Evolutionary conservation across 352 stramenopile species (phyloP), one percentile per base, ranked within the genome.

Genomic region (Thalassiosira mediterranea): DNA sequence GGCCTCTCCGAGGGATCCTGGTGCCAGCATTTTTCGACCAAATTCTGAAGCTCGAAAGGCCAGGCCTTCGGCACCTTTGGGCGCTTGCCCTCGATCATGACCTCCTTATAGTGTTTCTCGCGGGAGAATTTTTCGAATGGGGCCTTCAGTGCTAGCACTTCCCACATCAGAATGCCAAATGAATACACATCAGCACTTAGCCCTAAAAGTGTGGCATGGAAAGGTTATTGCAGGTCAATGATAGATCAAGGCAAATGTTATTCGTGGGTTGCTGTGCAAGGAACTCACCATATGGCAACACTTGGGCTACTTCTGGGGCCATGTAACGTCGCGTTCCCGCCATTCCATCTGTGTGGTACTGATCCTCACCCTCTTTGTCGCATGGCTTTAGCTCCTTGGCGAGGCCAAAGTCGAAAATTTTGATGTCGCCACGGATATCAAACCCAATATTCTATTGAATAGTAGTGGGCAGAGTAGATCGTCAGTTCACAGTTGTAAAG

Each of bases 241-340:
- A n/a, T n/a, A n/a, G n/a, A n/a, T n/a, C n/a, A n/a, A n/a, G n/a
- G n/a, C n/a, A n/a, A n/a, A n/a, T n/a, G n/a, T n/a, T n/a, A n/a
- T n/a, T n/a, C n/a, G n/a, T n/a, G n/a, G n/a, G n/a, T n/a, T n/a
- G n/a, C n/a, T n/a, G n/a, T n/a, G n/a, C n/a, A n/a, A n/a, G n/a
- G n/a, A 28, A 62, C 49, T 52, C 40, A 34, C 90, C 95, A 80
- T 97, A 98, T 13, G 92, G 91, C 60, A 94, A 62, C 17, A 66
- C 63, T 60, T 70, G 47, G 10, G 75, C 70, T 17, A 84, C 67
- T 73, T 98, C 95, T 0, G 95, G 95, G 4, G 59, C 59, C 59
- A 68, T 68, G n/a, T 68, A 68, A 37, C 71, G 56, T 1, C 71
- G 46, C 21, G 71, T 76, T 21, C 71, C 72, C 38, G 72, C 65